Conservation (phyloP, 352 stramenopile species). For the Pythium graminicola region DNA sequence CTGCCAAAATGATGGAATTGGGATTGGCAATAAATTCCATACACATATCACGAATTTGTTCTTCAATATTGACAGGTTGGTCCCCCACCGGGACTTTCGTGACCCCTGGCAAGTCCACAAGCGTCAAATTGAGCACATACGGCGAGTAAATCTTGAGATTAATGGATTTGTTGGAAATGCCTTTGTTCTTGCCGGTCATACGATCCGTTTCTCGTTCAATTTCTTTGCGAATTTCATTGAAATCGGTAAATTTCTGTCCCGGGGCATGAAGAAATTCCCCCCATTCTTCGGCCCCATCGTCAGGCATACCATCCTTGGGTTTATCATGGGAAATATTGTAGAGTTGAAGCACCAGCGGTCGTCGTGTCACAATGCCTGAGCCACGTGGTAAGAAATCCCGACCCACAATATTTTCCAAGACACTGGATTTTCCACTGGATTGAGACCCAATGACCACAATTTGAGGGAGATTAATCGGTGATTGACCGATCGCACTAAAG, state of each 20-base stretch:
- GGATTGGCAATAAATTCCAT: conserved; percentile 98
- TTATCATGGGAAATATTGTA: conserved; percentile 82
- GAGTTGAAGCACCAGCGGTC: conserved; percentile 97
- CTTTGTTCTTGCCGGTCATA: conserved; percentile 95
- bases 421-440: conserved; percentile 94
- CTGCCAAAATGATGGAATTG: conserved; percentile 98
- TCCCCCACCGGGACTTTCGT: conserved; percentile 97
- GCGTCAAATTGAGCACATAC: conserved; percentile 97
- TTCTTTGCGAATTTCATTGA: conserved; percentile 95
- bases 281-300: conserved; percentile 78
- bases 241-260: conserved; percentile 94
- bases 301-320: conserved; percentile 5
- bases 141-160: conserved; percentile 98
- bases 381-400: conserved; percentile 95
- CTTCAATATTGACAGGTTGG: conserved; percentile 99
- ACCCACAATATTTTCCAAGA: conserved; percentile 94
- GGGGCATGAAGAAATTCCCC: conserved; percentile 98
- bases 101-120: conserved; percentile 99
- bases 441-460: conserved; percentile 98
- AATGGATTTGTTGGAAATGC: conserved; percentile 97
- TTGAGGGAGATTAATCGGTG: conserved; percentile 95
- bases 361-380: conserved; percentile 97
- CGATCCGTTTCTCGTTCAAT: conserved; percentile 98
- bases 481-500: conserved; percentile 94
- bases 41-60: conserved; percentile 99